These are phyloP conservation scores for Aegilops sharonensis DNA, from an alignment of 176 grass and related monocot genomes.

Conservation along the genomic window DNA sequence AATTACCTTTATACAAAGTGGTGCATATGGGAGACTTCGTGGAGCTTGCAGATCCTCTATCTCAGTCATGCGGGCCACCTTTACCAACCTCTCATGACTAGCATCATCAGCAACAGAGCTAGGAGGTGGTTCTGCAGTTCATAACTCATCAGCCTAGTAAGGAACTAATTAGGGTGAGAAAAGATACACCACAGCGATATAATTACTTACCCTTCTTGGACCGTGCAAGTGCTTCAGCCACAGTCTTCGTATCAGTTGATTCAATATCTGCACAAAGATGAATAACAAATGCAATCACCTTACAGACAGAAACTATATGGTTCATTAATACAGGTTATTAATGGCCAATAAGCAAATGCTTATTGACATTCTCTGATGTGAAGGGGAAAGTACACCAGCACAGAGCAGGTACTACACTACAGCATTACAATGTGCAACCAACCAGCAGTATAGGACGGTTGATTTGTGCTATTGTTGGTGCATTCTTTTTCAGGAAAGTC, in stretches of 20 bases:
- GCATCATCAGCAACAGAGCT: slow-evolving; percentile 56
- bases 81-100: slow-evolving; percentile 52
- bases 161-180: background rate
- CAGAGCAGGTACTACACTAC: background rate
- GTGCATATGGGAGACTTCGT: slow-evolving; percentile 53
- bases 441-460: slow-evolving; percentile 2
- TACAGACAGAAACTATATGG: background rate
- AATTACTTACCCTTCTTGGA: slow-evolving; percentile 75
- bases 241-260: slow-evolving; percentile 60
- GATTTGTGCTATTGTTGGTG: background rate
- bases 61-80: slow-evolving; percentile 84
- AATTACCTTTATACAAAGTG: slow-evolving; percentile 86
- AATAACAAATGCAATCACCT: slow-evolving; percentile 21
- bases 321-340: background rate
- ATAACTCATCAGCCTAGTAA: slow-evolving; percentile 29
- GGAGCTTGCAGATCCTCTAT: slow-evolving; percentile 86
- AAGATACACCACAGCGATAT: slow-evolving; percentile 14
- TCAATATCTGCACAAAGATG: slow-evolving; percentile 65
- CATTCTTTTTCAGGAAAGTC: background rate
- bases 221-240: slow-evolving; percentile 88
- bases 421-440: background rate
- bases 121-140: slow-evolving; percentile 56
- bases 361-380: background rate
- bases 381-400: background rate
- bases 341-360: background rate